A percentile compares a stretch with the other conserved stretches of the same genome.
Conservation (phyloP, 768 basidiomycete genomes). For the Hericium coralloides region DNA sequence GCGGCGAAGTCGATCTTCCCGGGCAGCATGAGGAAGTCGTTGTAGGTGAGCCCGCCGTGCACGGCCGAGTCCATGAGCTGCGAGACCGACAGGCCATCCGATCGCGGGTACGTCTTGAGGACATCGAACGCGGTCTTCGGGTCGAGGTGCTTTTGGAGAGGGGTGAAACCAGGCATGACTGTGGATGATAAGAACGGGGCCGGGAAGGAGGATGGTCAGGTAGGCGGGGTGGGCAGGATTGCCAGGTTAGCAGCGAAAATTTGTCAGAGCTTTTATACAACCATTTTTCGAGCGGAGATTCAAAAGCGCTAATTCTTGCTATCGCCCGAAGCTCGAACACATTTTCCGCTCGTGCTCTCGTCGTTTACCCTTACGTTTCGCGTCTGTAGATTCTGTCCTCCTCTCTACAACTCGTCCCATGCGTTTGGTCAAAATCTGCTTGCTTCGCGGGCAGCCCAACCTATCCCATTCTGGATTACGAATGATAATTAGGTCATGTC, state of each 20-base stretch:
- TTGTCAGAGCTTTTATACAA: background rate
- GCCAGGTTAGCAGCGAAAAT: background rate
- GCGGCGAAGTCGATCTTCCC: conserved; percentile 95
- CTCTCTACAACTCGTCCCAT: no score
- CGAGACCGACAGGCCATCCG: conserved; percentile 76
- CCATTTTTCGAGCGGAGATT: background rate
- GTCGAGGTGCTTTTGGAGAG: conserved; percentile 8
- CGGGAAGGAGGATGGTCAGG: background rate
- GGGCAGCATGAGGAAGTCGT: conserved; percentile 90
- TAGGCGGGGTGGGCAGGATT: conserved; percentile 7
- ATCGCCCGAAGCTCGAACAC: no score
- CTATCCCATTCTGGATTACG: no score
- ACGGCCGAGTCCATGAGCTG: conserved; percentile 84
- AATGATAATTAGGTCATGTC: no score
- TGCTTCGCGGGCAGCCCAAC: no score
- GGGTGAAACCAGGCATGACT: background rate
- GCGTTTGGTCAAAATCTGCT: no score
- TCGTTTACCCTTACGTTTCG: no score
- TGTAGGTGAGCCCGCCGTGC: conserved; percentile 94
- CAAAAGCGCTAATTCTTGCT: background rate
- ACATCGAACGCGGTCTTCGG: conserved; percentile 58
- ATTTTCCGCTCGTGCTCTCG: no score
- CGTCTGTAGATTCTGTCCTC: no score
- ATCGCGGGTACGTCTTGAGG: conserved; percentile 57
- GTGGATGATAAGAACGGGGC: background rate